These are phyloP conservation scores for Penicillium chermesinum DNA, from an alignment of 495 filamentous ascomycete genomes.

Conservation along the genomic window DNA sequence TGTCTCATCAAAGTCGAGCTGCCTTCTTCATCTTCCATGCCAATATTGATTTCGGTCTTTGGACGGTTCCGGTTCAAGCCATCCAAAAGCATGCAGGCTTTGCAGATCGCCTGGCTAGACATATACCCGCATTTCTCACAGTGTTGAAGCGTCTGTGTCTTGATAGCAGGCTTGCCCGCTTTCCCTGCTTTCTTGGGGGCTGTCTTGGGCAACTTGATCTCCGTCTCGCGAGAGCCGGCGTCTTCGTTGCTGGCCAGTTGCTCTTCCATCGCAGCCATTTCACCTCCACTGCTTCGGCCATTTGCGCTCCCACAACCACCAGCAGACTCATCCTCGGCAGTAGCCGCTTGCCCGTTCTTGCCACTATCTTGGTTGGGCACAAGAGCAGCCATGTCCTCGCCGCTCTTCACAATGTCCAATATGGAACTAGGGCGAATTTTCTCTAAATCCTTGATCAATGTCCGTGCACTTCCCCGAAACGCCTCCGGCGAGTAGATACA, in stretches of 20 bases:
- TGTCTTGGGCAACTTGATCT: conserved; percentile 49
- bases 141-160: conserved; percentile 70
- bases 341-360: conserved; percentile 24
- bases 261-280: conserved; percentile 93
- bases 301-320: conserved; percentile 74
- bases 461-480: conserved; percentile 88
- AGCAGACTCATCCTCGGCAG: conserved; percentile 52
- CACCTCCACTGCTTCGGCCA: conserved; percentile 64
- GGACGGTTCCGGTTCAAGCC: conserved; percentile 87
- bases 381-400: conserved; percentile 89
- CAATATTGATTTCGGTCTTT: conserved; percentile 61
- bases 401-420: conserved; percentile 87
- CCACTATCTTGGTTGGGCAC: conserved; percentile 57
- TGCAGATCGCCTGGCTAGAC: conserved; percentile 90
- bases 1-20: conserved; percentile 50
- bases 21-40: conserved; percentile 49
- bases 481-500: conserved; percentile 98
- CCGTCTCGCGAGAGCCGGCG: conserved; percentile 61
- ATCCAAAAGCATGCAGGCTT: conserved; percentile 87
- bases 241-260: conserved; percentile 64
- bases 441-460: conserved; percentile 91
- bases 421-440: conserved; percentile 89
- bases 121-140: conserved; percentile 91
- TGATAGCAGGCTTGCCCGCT: conserved; percentile 31
- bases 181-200: conserved; percentile 17